phyloP scores from a whole-genome alignment of 768 basidiomycete genomes.

The Dioszegia crocea region DNA sequence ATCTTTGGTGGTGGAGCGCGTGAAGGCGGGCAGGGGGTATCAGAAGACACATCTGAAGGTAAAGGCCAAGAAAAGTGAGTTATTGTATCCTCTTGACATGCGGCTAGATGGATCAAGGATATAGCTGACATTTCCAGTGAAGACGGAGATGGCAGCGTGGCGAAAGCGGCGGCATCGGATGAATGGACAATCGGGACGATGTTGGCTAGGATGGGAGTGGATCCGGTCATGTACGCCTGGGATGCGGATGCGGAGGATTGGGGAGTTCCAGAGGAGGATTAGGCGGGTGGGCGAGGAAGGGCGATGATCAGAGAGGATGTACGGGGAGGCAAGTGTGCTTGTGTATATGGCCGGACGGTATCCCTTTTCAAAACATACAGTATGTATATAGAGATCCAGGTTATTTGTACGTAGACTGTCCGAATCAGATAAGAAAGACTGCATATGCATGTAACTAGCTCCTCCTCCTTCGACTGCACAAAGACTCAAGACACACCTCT shows the following conservation, averaged over 20 bases:
- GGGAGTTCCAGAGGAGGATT: slow-evolving; percentile 12
- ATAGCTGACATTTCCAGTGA: neutral
- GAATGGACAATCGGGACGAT: slow-evolving; percentile 36
- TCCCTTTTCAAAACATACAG: too few relatives aligned
- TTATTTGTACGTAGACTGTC: too few relatives aligned
- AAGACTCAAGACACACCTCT: neutral
- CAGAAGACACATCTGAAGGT: neutral
- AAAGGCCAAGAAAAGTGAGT: neutral
- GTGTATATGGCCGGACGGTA: too few relatives aligned
- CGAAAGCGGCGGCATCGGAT: neutral
- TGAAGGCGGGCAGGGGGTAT: slow-evolving; percentile 1
- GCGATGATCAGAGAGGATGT: too few relatives aligned
- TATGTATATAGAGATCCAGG: too few relatives aligned
- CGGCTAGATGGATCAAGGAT: neutral
- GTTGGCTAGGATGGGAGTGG: slow-evolving; percentile 35
- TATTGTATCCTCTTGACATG: too few relatives aligned
- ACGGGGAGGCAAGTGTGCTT: too few relatives aligned
- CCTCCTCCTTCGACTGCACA: neutral
- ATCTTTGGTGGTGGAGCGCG: too few relatives aligned
- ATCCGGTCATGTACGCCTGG: slow-evolving; percentile 44
- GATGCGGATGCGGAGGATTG: slow-evolving; percentile 39
- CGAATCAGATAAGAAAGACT: neutral
- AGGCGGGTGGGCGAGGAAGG: neutral
- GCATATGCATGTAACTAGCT: slow-evolving; percentile 1
- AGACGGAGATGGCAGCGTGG: neutral